These are phyloP conservation scores for Crotalaria pallida DNA, from an alignment of 306 rosid genomes.

Conservation along the genomic window DNA sequence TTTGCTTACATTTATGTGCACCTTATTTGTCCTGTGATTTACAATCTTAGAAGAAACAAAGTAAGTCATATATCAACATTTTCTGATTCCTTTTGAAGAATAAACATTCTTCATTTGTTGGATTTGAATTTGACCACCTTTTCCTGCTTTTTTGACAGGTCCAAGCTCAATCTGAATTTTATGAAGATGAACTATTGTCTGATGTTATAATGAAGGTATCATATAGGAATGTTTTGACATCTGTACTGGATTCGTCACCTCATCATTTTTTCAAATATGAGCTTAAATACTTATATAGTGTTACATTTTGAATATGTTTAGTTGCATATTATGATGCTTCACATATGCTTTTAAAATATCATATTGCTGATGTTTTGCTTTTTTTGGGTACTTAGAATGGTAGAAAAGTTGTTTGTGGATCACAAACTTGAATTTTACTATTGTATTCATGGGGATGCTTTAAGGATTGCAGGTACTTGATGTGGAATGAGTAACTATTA, in stretches of 20 bases:
- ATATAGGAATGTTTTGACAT: not conserved
- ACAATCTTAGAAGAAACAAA: no score
- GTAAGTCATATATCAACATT: no score
- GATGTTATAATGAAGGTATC: conserved; percentile 87
- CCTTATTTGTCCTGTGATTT: conserved; percentile 24
- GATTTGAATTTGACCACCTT: no score
- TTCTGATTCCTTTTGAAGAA: no score
- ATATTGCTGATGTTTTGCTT: not conserved
- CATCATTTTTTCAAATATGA: not conserved
- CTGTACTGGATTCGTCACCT: not conserved
- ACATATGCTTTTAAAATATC: not conserved
- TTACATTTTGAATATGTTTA: not conserved
- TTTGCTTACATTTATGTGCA: conserved; percentile 3
- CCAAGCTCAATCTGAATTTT: conserved; percentile 70
- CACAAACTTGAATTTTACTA: conserved; percentile 67
- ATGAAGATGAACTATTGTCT: conserved; percentile 82
- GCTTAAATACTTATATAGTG: not conserved
- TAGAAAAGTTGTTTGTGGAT: conserved; percentile 77
- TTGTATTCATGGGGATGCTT: conserved; percentile 89
- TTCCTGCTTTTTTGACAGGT: no score
- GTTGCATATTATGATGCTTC: not conserved
- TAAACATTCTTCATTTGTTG: no score
- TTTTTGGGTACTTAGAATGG: conserved; percentile 55
- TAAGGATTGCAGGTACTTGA: no score
- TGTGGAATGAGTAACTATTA: conserved; percentile 37